Conservation (phyloP, 169 alveolate species). For the Fabrea salina region DNA sequence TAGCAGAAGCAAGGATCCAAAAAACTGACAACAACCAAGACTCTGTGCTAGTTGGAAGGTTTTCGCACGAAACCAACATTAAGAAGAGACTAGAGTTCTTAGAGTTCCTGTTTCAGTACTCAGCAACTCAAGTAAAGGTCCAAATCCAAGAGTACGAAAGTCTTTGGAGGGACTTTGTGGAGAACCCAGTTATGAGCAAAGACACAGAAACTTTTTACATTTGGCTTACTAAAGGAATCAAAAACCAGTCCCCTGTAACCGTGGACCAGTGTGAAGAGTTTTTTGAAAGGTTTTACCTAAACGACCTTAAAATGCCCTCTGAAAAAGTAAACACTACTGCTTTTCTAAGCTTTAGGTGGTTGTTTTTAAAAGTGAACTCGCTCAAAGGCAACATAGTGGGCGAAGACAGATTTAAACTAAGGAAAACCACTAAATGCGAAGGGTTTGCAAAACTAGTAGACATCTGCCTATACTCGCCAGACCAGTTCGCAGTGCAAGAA, state of each 20-base stretch:
- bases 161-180: constrained; percentile 41
- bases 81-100: constrained; percentile 41
- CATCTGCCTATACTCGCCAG: not conserved
- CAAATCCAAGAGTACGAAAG: constrained; percentile 34
- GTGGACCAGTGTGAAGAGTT: not conserved
- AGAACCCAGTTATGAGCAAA: not conserved
- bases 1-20: not conserved
- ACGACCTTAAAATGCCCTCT: not conserved
- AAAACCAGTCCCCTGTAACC: not conserved
- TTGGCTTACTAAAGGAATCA: constrained; percentile 39
- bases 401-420: not conserved
- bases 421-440: not conserved
- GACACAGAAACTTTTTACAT: constrained; percentile 35
- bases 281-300: not conserved
- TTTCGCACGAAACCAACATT: constrained; percentile 36
- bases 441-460: not conserved
- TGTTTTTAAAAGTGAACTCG: not conserved
- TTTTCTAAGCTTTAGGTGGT: not conserved
- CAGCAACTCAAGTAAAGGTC: not conserved
- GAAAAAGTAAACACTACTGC: not conserved
- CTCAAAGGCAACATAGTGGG: not conserved
- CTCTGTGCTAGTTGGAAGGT: no score
- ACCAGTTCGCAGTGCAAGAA: not conserved
- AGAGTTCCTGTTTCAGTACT: constrained; percentile 32
- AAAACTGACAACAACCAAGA: not conserved